A percentile compares a stretch with the other conserved stretches of the same genome.
phyloP scores from a whole-genome alignment of 176 grass and related monocot species.

The Oryza coarctata region DNA sequence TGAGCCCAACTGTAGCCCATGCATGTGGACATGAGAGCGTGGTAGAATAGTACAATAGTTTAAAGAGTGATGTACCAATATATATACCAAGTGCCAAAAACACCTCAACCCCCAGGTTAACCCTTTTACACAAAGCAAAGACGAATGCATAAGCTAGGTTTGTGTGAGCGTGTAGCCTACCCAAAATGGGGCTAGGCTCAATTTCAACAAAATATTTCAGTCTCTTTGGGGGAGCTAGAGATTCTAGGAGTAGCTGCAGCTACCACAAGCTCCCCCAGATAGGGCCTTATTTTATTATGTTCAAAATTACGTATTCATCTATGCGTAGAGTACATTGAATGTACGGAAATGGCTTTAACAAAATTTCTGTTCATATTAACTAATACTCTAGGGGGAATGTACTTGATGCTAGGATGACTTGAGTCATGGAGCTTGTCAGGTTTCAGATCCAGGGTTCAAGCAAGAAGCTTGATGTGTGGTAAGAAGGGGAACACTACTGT shows the following conservation, averaged over 20 bases:
- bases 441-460: no score
- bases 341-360: background rate
- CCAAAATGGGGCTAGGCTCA: background rate
- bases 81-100: background rate
- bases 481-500: no score
- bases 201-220: no score
- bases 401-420: background rate
- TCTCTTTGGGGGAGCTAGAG: no score
- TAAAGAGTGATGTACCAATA: background rate
- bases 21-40: background rate
- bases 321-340: background rate
- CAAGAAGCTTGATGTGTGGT: no score
- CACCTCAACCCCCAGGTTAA: background rate
- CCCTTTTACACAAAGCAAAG: background rate
- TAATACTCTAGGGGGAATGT: background rate
- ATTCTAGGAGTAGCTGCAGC: no score
- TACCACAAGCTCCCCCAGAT: background rate
- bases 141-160: background rate
- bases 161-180: background rate
- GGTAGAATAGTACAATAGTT: background rate
- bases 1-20: background rate
- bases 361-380: background rate
- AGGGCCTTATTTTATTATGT: background rate
- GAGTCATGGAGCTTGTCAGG: no score
- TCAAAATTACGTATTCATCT: background rate